These are phyloP conservation scores for Eragrostis curvula DNA, from an alignment of 176 grass and related monocot genomes.

Conservation along the genomic window DNA sequence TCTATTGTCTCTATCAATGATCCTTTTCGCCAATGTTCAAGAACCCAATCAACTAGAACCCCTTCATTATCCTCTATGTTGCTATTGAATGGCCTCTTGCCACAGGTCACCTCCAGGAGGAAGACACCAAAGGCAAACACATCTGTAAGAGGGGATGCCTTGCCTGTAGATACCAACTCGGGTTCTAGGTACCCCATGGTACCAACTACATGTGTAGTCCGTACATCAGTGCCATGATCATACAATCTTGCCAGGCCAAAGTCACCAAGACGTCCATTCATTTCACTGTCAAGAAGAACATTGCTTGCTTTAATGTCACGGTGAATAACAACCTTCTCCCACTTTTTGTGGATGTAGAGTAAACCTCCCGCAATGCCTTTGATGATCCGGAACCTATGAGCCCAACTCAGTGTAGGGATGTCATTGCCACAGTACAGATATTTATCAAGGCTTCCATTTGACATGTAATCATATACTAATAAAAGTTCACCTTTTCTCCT, in stretches of 20 bases:
- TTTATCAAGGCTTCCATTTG: conserved; percentile 9
- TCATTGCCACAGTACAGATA: background rate
- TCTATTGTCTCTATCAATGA: conserved; percentile 13
- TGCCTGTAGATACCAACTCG: conserved; percentile 22
- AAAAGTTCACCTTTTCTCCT: conserved; percentile 3
- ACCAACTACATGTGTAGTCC: conserved; percentile 46
- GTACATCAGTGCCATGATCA: conserved; percentile 31
- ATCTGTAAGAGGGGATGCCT: conserved; percentile 40
- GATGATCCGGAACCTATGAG: conserved; percentile 33
- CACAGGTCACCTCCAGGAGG: conserved; percentile 30
- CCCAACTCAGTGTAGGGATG: conserved; percentile 1
- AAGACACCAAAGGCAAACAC: conserved; percentile 57
- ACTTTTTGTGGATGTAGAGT: conserved; percentile 48
- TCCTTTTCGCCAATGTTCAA: conserved; percentile 20
- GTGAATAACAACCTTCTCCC: conserved; percentile 49
- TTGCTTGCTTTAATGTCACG: conserved; percentile 47
- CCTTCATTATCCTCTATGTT: background rate
- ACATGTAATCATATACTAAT: conserved; percentile 26
- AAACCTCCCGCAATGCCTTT: conserved; percentile 29
- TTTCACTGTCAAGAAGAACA: background rate
- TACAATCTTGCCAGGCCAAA: conserved; percentile 34
- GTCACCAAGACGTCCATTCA: conserved; percentile 29
- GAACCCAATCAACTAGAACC: conserved; percentile 32
- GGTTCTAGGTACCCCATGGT: conserved; percentile 50
- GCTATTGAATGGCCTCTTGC: background rate